Base-by-base conservation (phyloP, 495 filamentous ascomycete species). In the Annulohypoxylon maeteangense region DNA sequence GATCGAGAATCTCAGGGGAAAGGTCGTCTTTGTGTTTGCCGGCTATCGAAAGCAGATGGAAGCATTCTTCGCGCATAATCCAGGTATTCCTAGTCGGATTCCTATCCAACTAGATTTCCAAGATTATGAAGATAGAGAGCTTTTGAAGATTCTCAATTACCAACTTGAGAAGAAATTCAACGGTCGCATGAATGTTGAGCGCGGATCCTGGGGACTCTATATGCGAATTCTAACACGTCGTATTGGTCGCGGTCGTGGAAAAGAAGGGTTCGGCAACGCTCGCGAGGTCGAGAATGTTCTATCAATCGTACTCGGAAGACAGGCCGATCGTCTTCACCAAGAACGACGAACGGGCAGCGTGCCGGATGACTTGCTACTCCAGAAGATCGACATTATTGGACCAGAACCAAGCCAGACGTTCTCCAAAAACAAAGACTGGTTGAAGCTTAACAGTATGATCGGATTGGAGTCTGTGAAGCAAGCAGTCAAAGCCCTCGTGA, bases 41-140 rank as follows among this genome's bases (percentile, higher is more conserved):
- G 92, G 93, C 0, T 95, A 95, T 78, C 86, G 86, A 57, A 88
- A 88, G 60, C 81, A 90, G 61, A 96, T 96, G 92, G 91, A 95
- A 75, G 83, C 82, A 8, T 93, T 96, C 78, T 93, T 92, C 57
- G 86, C 84, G 0, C 91, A 94, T 67, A 95, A 94, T 62, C 90
- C 89, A 0, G 92, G 93, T 1, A 77, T 95, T 7, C 80, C 86
- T 0, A 93, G 91, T 68, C 89, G 92, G 0, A 87, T 95, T 62
- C 93, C 92, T 0, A 79, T 88, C 40, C 76, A 82, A 16, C 71
- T 95, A 22, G 80, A 85, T 22, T 95, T 95, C 67, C 75, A 85
- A 0, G 93, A 95, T 45, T 94, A 93, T 68, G 77, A 83, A 0
- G 90, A 94, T 40, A 72, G 75, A 0, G 91, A 95, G 71, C 82